These are phyloP conservation scores for Cladophialophora carrionii DNA, from an alignment of 2,329 filamentous ascomycete genomes.

Conservation along the genomic window DNA sequence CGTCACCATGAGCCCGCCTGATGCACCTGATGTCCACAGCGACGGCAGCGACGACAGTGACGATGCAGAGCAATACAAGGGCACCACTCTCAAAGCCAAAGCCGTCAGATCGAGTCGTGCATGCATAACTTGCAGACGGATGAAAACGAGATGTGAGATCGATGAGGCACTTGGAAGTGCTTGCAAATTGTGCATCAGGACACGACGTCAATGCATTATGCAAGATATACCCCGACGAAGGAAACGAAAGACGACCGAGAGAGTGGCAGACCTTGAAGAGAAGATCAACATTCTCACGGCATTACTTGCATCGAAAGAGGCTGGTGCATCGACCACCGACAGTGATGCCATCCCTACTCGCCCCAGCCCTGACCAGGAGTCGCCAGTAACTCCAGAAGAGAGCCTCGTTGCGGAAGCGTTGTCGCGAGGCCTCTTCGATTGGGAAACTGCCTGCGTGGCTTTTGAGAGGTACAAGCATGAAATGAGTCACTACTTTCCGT, in stretches of 20 bases:
- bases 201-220: slow-evolving; percentile 72
- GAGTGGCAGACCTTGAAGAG: slow-evolving; percentile 85
- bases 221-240: slow-evolving; percentile 77
- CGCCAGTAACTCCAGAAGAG: slow-evolving; percentile 4
- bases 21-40: slow-evolving; percentile 23
- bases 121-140: slow-evolving; percentile 74
- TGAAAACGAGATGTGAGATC: slow-evolving; percentile 84
- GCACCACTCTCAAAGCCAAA: slow-evolving; percentile 8
- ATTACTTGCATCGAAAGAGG: slow-evolving; percentile 64
- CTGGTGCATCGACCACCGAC: slow-evolving; percentile 2
- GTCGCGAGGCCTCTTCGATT: slow-evolving; percentile 55
- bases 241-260: slow-evolving; percentile 82
- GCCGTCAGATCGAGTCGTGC: slow-evolving; percentile 53
- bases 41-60: slow-evolving; percentile 32
- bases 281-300: slow-evolving; percentile 88
- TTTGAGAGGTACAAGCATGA: slow-evolving; percentile 60
- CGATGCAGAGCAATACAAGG: slow-evolving; percentile 25
- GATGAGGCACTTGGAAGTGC: slow-evolving; percentile 65
- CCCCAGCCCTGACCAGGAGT: not conserved
- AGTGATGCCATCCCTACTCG: not conserved
- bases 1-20: slow-evolving; percentile 9
- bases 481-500: slow-evolving; percentile 60
- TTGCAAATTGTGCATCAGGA: slow-evolving; percentile 77
- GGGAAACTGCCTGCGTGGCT: slow-evolving; percentile 55
- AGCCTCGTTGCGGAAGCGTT: slow-evolving; percentile 51